phyloP scores from a whole-genome alignment of 2,329 filamentous ascomycete genomes.

The Hypoxylon sp. region DNA sequence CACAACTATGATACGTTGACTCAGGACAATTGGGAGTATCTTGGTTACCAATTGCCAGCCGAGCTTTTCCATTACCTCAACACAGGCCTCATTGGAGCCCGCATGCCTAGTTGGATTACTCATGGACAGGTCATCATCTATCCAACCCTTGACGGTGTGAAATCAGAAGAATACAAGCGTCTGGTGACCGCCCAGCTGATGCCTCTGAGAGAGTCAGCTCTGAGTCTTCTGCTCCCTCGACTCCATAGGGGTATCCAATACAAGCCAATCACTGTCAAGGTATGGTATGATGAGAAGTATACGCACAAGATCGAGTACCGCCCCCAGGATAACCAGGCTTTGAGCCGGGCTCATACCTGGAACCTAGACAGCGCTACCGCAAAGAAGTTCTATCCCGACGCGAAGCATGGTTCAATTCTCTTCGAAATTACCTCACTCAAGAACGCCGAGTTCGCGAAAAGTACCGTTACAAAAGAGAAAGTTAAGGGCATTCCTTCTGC shows the following conservation, averaged over 20 bases:
- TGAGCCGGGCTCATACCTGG: slow-evolving; percentile 68
- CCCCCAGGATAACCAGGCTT: slow-evolving; percentile 57
- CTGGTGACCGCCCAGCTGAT: slow-evolving; percentile 79
- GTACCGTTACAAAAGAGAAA: slow-evolving; percentile 69
- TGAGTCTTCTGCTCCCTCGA: slow-evolving; percentile 80
- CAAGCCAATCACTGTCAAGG: slow-evolving; percentile 78
- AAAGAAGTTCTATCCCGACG: slow-evolving; percentile 57
- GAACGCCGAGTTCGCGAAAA: slow-evolving; percentile 73
- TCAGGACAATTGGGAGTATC: slow-evolving; percentile 85
- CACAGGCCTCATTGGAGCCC: slow-evolving; percentile 79
- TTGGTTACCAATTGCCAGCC: slow-evolving; percentile 87
- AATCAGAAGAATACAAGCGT: slow-evolving; percentile 80
- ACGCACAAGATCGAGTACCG: slow-evolving; percentile 73
- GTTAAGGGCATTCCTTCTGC: slow-evolving; percentile 67
- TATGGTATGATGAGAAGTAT: slow-evolving; percentile 82
- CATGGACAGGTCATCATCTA: slow-evolving; percentile 79
- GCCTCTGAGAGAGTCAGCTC: slow-evolving; percentile 76
- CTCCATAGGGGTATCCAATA: slow-evolving; percentile 85
- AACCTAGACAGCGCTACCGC: slow-evolving; percentile 70
- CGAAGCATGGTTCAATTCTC: slow-evolving; percentile 56
- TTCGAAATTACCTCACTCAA: slow-evolving; percentile 74
- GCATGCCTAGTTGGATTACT: slow-evolving; percentile 83
- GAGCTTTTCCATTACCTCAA: slow-evolving; percentile 93
- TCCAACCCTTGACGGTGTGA: slow-evolving; percentile 86
- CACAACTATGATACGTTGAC: slow-evolving; percentile 78